A percentile compares a stretch with the other conserved stretches of the same genome.
These are phyloP conservation scores for Pezicula neosporulosa DNA, from an alignment of 2,329 filamentous ascomycete species.

Conservation along the genomic window DNA sequence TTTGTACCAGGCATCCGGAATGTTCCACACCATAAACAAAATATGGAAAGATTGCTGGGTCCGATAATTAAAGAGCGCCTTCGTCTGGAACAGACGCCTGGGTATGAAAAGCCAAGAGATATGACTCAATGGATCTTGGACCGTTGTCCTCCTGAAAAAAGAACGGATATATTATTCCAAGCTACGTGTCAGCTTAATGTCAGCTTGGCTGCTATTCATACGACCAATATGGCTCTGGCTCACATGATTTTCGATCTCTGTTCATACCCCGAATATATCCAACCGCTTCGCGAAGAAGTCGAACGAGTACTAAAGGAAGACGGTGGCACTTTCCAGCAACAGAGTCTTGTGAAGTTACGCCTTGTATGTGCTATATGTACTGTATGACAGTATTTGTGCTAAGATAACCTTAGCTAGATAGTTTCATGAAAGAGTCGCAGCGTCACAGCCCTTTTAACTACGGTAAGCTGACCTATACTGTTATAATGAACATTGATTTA, in stretches of 20 bases:
- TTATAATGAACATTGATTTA: too few species aligned
- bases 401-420: constrained; percentile 27
- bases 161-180: too few species aligned
- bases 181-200: constrained; percentile 15
- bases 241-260: constrained; percentile 50
- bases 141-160: too few species aligned
- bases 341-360: constrained; percentile 9
- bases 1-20: too few species aligned
- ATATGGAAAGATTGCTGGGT: too few species aligned
- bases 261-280: constrained; percentile 40
- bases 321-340: constrained; percentile 30
- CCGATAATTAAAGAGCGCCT: too few species aligned
- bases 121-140: too few species aligned
- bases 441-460: constrained; percentile 30
- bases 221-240: constrained; percentile 41
- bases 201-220: constrained; percentile 47
- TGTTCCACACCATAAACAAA: too few species aligned
- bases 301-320: constrained; percentile 18
- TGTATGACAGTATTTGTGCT: too few species aligned
- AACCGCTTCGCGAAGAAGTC: constrained; percentile 7
- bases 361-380: too few species aligned
- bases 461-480: constrained; percentile 14
- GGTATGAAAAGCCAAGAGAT: too few species aligned
- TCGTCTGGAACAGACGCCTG: too few species aligned
- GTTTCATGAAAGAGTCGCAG: constrained; percentile 34